Evolutionary conservation across 2,329 filamentous ascomycete species (phyloP), one percentile per base, ranked within the genome.

Genomic region (Cadophora gregata): DNA sequence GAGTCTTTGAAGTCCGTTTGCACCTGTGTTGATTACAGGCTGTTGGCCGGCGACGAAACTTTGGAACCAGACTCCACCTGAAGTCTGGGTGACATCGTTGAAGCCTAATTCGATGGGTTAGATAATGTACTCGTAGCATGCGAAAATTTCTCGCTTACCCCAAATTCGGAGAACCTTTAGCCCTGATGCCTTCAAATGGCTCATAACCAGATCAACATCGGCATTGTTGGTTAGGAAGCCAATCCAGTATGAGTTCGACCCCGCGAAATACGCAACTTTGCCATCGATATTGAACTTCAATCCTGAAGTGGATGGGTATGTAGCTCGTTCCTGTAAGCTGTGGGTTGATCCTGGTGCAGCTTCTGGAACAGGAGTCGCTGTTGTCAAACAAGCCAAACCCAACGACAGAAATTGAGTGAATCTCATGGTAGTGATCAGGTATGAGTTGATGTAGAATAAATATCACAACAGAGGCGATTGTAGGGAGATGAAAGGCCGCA

Each of bases 71-170:
- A 86, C 82, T 24, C 76, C 69, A 3, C 77, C 74, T 3, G 79
- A 79, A 14, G 79, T 50, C 36, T 62, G 68, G 1, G 77, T 75
- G 16, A 86, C 84, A 70, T 88, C 85, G 77, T 87, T 87, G 79
- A 89, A 89, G 3, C 86, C 86, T 86, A 86, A 88, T 50, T 88
- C 80, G 16, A 87, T 82, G 27, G 88, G 80, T 74, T 86, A 87
- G 59, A 87, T 81, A 0, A 85, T 85, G 19, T 6, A 8, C 21
- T 21, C n/a, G 42, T 6, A 47, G 2, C 2, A 8, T 21, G 1
- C 2, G 85, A 19, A 1, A 3, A 27, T 21, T 38, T 42, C 16
- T 42, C 5, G 62, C 68, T 31, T 68, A 72, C 71, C 45, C 59
- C 59, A 62, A 5, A 62, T 47, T 33, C 59, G 42, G 25, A 62